Percentiles rank a stretch among this genome's conserved stretches.
Evolutionary conservation across 2,329 filamentous ascomycete species (phyloP).

Genomic region (Colletotrichum tropicicola): DNA sequence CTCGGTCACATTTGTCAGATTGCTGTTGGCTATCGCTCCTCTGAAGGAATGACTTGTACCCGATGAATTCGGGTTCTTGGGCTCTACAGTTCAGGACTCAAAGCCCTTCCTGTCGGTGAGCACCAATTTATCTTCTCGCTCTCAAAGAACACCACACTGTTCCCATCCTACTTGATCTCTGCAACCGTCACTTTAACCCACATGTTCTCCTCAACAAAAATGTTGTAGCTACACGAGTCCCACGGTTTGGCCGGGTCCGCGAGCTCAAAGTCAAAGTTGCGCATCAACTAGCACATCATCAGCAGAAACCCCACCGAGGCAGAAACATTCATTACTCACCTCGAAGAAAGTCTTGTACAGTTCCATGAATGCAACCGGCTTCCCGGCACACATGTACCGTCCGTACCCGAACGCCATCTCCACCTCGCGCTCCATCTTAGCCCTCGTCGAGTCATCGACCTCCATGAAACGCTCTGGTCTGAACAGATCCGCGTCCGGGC

Average conservation of each 20-base stretch:
- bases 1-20: too few species aligned
- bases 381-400: slow-evolving; percentile 55
- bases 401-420: slow-evolving; percentile 61
- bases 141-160: background rate
- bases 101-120: too few species aligned
- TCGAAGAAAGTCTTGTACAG: slow-evolving; percentile 51
- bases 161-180: background rate
- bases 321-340: background rate
- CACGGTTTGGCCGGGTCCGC: background rate
- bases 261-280: slow-evolving; percentile 18
- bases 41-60: too few species aligned
- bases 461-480: slow-evolving; percentile 59
- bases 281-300: background rate
- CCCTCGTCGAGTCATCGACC: slow-evolving; percentile 39
- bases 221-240: background rate
- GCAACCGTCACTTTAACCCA: background rate
- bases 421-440: slow-evolving; percentile 54
- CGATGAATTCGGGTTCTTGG: too few species aligned
- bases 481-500: slow-evolving; percentile 53
- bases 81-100: too few species aligned
- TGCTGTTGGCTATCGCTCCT: too few species aligned
- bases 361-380: slow-evolving; percentile 62
- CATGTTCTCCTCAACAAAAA: slow-evolving; percentile 9
- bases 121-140: too few species aligned
- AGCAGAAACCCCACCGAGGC: background rate